A percentile compares a stretch with the other conserved stretches of the same genome.
These are phyloP conservation scores for Erucastrum elatum DNA, from an alignment of 345 rosid genomes.

Conservation along the genomic window DNA sequence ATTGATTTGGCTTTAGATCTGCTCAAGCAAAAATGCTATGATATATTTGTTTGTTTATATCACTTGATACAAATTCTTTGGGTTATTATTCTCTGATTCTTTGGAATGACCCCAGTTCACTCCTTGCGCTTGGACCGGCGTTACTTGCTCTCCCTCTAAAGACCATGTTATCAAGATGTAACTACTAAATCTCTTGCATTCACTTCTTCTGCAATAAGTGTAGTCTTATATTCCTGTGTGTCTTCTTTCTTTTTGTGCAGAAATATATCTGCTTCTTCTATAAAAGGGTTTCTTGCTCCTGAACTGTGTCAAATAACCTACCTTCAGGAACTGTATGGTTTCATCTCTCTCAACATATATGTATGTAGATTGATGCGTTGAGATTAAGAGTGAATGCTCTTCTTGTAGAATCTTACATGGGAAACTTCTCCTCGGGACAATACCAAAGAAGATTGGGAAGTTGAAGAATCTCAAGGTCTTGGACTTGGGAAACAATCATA, in stretches of 20 bases:
- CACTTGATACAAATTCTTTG: no score
- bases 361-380: conserved; percentile 31
- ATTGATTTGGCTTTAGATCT: background rate
- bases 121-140: conserved; percentile 88
- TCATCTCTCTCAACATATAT: background rate
- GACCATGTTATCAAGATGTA: conserved; percentile 84
- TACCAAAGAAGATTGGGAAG: conserved; percentile 86
- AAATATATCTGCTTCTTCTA: conserved; percentile 66
- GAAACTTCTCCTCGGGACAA: conserved; percentile 68
- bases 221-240: no score
- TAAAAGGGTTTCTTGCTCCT: conserved; percentile 84
- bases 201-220: background rate
- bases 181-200: conserved; percentile 13
- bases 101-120: conserved; percentile 76
- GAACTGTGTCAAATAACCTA: conserved; percentile 70
- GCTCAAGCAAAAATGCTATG: background rate
- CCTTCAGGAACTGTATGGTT: conserved; percentile 71
- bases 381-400: conserved; percentile 16
- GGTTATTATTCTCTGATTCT: no score
- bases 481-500: conserved; percentile 89
- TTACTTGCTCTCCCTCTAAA: conserved; percentile 55
- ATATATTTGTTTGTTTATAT: no score
- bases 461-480: conserved; percentile 68
- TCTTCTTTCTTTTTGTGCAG: conserved; percentile 45
- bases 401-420: conserved; percentile 68